These are phyloP conservation scores for Aspergillus sergii DNA, from an alignment of 2,329 filamentous ascomycete species.

Conservation along the genomic window DNA sequence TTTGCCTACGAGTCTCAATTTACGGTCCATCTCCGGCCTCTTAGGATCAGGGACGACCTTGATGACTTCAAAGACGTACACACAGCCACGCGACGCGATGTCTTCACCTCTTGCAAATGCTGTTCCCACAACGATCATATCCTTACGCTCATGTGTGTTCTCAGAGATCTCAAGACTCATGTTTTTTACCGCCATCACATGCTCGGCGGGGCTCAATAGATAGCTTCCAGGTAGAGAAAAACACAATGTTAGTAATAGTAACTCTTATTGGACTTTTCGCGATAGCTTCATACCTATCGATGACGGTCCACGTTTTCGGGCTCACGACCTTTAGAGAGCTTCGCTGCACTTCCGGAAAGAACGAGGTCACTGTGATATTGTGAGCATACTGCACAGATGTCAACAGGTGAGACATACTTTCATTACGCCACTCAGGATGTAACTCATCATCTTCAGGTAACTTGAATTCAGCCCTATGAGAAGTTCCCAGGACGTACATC, in stretches of 20 bases:
- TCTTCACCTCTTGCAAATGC: slow-evolving; percentile 88
- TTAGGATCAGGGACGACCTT: slow-evolving; percentile 88
- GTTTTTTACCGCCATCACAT: slow-evolving; percentile 78
- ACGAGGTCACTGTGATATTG: slow-evolving; percentile 47
- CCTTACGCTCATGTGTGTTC: slow-evolving; percentile 80
- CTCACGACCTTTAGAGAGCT: slow-evolving; percentile 78
- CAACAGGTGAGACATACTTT: slow-evolving; percentile 51
- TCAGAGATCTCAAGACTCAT: slow-evolving; percentile 89
- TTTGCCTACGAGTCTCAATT: slow-evolving; percentile 80
- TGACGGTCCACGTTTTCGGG: slow-evolving; percentile 73
- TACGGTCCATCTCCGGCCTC: slow-evolving; percentile 80
- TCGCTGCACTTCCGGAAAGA: slow-evolving; percentile 69
- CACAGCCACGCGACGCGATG: slow-evolving; percentile 76
- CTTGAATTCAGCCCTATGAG: slow-evolving; percentile 70
- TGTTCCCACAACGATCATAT: slow-evolving; percentile 82
- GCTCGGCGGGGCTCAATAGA: slow-evolving; percentile 72
- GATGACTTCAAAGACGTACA: slow-evolving; percentile 91
- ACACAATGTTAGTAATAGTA: slow-evolving; percentile 17
- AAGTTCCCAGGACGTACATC: slow-evolving; percentile 77
- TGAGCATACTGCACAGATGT: slow-evolving; percentile 13
- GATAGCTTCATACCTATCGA: slow-evolving; percentile 61
- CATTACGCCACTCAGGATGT: slow-evolving; percentile 76
- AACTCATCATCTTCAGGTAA: slow-evolving; percentile 84
- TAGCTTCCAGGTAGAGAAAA: slow-evolving; percentile 44
- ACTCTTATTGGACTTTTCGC: not conserved